Conservation (phyloP, 75 land plant genomes). For the Sequoia sempervirens region DNA sequence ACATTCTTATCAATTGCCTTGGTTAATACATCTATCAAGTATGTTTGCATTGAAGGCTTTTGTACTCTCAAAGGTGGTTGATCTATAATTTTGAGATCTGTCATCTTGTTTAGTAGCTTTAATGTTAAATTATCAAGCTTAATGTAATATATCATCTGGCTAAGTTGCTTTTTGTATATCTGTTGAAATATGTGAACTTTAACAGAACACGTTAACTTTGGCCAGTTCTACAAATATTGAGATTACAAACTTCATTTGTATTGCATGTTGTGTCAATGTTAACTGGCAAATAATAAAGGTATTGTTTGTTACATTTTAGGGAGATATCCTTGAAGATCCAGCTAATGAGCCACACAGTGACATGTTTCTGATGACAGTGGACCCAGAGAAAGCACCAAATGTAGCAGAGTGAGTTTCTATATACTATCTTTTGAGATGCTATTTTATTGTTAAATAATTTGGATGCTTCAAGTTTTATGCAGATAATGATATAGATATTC, state of each 20-base stretch:
- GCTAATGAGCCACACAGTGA: constrained; percentile 89
- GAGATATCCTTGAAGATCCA: constrained; percentile 95
- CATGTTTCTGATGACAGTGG: constrained; percentile 87
- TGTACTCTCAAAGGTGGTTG: not conserved
- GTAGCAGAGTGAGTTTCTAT: constrained; percentile 54
- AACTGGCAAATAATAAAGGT: not conserved
- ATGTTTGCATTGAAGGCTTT: not conserved
- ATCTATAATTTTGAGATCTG: not conserved
- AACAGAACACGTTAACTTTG: not conserved
- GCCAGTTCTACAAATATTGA: not conserved
- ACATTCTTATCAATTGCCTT: not conserved
- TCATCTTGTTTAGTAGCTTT: not conserved
- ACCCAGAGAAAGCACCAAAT: constrained; percentile 86
- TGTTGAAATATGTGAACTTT: not conserved
- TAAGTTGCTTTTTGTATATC: not conserved
- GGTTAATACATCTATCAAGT: not conserved
- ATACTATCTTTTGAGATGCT: not conserved
- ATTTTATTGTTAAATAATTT: not conserved
- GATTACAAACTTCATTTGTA: not conserved
- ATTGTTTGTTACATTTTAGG: constrained; percentile 37
- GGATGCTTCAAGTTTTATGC: not conserved
- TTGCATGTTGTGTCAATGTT: not conserved
- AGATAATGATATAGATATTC: not conserved
- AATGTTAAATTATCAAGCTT: not conserved
- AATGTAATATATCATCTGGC: not conserved